phyloP scores from a whole-genome alignment of 345 rosid genomes.

The Aethionema arabicum region DNA sequence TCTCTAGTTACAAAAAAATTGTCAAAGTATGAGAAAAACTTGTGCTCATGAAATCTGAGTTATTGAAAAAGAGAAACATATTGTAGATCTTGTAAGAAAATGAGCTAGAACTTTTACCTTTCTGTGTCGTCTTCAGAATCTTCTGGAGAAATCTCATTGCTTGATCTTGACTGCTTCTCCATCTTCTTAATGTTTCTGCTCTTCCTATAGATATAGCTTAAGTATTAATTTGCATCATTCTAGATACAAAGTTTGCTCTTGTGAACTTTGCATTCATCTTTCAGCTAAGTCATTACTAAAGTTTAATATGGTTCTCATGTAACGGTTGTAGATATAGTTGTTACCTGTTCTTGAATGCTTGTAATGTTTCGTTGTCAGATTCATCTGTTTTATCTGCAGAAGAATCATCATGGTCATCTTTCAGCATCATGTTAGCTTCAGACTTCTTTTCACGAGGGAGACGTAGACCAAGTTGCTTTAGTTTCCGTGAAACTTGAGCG shows the following conservation, averaged over 20 bases:
- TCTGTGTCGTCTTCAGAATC: constrained; percentile 32
- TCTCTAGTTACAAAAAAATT: constrained; percentile 36
- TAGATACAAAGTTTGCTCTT: constrained; percentile 16
- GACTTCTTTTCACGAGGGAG: constrained; percentile 46
- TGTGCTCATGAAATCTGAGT: constrained; percentile 3
- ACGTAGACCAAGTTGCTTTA: constrained; percentile 78
- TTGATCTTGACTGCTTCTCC: constrained; percentile 25
- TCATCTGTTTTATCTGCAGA: constrained; percentile 37
- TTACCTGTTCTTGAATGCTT: constrained; percentile 67
- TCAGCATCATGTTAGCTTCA: constrained; percentile 42
- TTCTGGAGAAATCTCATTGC: constrained; percentile 24
- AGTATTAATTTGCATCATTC: constrained; percentile 12
- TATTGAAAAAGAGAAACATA: not conserved
- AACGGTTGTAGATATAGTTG: constrained; percentile 19
- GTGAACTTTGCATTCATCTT: not conserved
- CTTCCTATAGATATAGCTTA: constrained; percentile 29
- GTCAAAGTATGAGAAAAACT: constrained; percentile 1
- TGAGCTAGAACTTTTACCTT: constrained; percentile 34
- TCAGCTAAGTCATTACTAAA: not conserved
- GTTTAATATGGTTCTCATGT: not conserved
- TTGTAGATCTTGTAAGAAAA: constrained; percentile 13
- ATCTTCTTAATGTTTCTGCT: constrained; percentile 19
- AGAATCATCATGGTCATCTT: constrained; percentile 47
- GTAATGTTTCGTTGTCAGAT: constrained; percentile 64
- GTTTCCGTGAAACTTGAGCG: constrained; percentile 74